Conservation (phyloP, 1,284 basidiomycete genomes). For the Moesziomyces sp. region DNA sequence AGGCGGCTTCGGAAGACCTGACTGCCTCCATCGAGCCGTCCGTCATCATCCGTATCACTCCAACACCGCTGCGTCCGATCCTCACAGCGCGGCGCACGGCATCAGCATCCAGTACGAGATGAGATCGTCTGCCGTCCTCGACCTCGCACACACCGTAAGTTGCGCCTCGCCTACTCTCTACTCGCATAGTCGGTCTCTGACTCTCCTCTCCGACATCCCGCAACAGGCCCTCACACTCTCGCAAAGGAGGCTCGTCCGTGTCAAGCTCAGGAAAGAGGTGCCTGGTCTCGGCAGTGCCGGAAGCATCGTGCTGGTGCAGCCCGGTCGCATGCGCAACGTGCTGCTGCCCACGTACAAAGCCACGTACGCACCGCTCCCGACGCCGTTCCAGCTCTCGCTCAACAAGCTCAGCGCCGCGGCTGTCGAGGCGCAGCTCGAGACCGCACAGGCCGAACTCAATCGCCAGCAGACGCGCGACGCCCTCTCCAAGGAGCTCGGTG, state of each 20-base stretch:
- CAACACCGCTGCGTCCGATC: neutral
- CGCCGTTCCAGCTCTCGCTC: conserved; percentile 27
- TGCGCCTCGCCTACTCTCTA: neutral
- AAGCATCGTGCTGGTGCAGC: conserved; percentile 37
- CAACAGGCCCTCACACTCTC: conserved; percentile 39
- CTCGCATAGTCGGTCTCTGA: neutral
- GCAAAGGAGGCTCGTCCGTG: conserved; percentile 46
- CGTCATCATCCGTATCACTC: neutral
- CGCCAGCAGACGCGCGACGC: conserved; percentile 26
- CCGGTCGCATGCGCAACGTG: conserved; percentile 48
- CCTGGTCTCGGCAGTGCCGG: conserved; percentile 34
- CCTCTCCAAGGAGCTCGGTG: conserved; percentile 30
- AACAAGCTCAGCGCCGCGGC: conserved; percentile 16
- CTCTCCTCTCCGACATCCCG: neutral
- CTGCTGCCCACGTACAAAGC: conserved; percentile 31
- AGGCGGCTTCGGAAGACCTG: neutral
- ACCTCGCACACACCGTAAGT: conserved; percentile 42
- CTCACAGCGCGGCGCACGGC: conserved; percentile 2
- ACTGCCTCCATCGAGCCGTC: neutral
- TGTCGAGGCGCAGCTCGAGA: conserved; percentile 28
- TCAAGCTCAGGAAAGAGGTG: conserved; percentile 27
- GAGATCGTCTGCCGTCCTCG: conserved; percentile 35
- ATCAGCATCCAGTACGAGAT: conserved; percentile 21
- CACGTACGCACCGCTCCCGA: conserved; percentile 39
- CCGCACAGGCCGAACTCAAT: conserved; percentile 15